These are phyloP conservation scores for Thelonectria rubi DNA, from an alignment of 2,329 filamentous ascomycete genomes.

Conservation along the genomic window DNA sequence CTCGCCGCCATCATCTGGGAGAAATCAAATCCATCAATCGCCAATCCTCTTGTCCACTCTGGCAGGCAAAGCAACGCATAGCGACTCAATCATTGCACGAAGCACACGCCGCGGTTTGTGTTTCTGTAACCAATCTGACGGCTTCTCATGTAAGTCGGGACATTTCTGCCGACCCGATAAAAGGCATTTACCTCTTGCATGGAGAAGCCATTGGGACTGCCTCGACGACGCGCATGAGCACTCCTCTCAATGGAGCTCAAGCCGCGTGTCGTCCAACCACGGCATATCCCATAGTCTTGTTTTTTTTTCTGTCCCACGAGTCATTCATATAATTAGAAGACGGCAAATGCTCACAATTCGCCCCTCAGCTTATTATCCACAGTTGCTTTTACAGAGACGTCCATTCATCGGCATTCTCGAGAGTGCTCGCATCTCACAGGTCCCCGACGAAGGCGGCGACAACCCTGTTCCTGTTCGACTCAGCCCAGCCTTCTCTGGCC, in stretches of 20 bases:
- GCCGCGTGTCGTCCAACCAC: conserved; percentile 15
- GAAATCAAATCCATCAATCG: background rate
- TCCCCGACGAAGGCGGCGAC: conserved; percentile 25
- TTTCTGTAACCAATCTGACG: conserved; percentile 31
- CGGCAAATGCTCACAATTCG: conserved; percentile 18
- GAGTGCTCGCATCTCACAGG: conserved; percentile 23
- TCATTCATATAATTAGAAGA: conserved; percentile 15
- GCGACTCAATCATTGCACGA: conserved; percentile 14
- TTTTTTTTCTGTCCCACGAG: background rate
- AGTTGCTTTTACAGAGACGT: conserved; percentile 12
- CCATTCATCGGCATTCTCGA: conserved; percentile 13
- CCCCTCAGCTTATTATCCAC: conserved; percentile 23
- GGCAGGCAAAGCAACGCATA: conserved; percentile 16
- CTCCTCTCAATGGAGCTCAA: conserved; percentile 25
- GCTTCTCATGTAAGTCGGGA: conserved; percentile 31
- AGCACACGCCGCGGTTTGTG: conserved; percentile 20
- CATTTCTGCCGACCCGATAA: conserved; percentile 21
- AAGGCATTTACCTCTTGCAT: conserved; percentile 7
- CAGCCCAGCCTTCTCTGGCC: conserved; percentile 32
- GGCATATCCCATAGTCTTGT: conserved; percentile 12
- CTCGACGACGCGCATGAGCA: conserved; percentile 11
- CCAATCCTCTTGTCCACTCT: conserved; percentile 6
- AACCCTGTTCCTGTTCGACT: conserved; percentile 41
- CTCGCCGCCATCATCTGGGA: background rate
- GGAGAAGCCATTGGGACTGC: conserved; percentile 4